Base-by-base conservation (phyloP, 2,329 filamentous ascomycete species). In the Penicillium decumbens region DNA sequence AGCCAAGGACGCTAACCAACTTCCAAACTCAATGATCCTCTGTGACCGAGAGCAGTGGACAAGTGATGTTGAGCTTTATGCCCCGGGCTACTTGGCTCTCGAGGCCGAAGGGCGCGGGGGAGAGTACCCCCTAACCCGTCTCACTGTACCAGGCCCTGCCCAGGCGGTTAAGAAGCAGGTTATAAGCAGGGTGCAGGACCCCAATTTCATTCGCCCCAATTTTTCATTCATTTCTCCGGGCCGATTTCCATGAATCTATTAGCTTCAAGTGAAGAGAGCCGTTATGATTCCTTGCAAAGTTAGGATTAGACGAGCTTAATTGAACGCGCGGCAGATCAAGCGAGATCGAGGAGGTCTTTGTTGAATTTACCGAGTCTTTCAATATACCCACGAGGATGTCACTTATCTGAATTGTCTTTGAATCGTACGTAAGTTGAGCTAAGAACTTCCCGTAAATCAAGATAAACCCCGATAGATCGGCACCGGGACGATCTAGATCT, bases 1-100 rank as follows among this genome's bases (percentile, higher is more conserved):
- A 33, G 48, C 51, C 28, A 45, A 55, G 42, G 52, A 43, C 3
- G 49, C 45, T 45, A 51, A 52, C 41, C 43, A 56, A 49, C 47
- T 57, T 44, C 37, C 46, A 28, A 41, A 35, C 40, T 15, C 24
- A 23, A 45, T 53, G 49, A 5, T 24, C 18, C 15, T 56, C 30
- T 56, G 51, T 39, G 51, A 56, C 41, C 51, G 51, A 38, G 49
- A 53, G 49, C 52, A 57, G 45, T 55, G 52, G 55, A 44, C 45
- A 38, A 49, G 41, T 29, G 53, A 55, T 47, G 39, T 55, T 24
- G 50, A 53, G 39, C 43, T 51, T 37, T 55, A 57, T 49, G 50
- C 50, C 29, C 50, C 47, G 7, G 54, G 54, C n/a, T 55, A 57
- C 46, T 53, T 53, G 40, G 49, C 46, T 43, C 49, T 57, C 12